A percentile compares a stretch with the other conserved stretches of the same genome.
Conservation (phyloP, 2,329 filamentous ascomycete genomes). For the Tolypocladium capitatum region DNA sequence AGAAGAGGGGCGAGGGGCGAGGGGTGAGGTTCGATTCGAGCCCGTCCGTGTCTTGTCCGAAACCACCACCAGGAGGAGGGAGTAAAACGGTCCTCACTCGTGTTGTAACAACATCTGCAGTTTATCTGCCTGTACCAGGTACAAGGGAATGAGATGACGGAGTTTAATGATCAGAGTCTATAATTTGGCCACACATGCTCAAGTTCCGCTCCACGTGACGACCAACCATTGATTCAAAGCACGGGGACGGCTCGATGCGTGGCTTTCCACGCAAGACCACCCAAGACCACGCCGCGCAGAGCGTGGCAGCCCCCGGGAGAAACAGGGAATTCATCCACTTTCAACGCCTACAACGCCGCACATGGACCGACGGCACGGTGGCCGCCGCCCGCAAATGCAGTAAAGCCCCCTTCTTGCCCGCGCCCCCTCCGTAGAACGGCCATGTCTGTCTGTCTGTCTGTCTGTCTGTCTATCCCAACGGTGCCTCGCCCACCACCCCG, state of each 20-base stretch:
- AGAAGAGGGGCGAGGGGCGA: background rate
- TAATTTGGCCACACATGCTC: background rate
- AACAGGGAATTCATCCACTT: background rate
- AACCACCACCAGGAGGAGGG: background rate
- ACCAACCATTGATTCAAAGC: background rate
- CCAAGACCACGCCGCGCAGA: background rate
- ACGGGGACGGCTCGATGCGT: background rate
- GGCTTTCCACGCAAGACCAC: background rate
- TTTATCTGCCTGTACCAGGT: constrained; percentile 4
- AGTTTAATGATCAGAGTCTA: constrained; percentile 1
- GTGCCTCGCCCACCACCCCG: background rate
- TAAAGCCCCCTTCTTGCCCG: background rate
- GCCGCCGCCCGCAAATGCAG: background rate
- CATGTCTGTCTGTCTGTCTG: background rate
- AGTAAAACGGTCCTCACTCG: background rate
- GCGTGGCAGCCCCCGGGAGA: too few species aligned
- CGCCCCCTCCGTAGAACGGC: background rate
- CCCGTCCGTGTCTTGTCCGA: background rate
- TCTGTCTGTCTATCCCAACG: constrained; percentile 1
- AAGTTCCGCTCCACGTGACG: background rate
- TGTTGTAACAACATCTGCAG: constrained; percentile 4
- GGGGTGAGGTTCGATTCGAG: background rate
- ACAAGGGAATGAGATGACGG: background rate
- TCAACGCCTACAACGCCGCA: background rate
- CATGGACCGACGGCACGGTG: background rate